These are phyloP conservation scores for Circinella umbellata DNA, from an alignment of 371 early-diverging fungal species.

Conservation along the genomic window DNA sequence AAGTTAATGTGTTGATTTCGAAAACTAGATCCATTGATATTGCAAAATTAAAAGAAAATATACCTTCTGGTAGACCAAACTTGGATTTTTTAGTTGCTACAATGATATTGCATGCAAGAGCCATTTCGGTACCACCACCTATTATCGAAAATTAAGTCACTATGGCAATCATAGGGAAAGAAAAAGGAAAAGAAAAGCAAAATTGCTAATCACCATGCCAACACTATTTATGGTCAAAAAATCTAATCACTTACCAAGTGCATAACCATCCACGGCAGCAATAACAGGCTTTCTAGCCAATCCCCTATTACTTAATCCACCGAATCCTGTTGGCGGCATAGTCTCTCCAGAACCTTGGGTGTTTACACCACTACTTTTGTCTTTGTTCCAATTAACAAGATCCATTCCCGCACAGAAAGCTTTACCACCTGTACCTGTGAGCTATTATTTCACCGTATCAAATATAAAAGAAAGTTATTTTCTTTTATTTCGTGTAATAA, in stretches of 20 bases:
- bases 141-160: too few species aligned
- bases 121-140: constrained; percentile 58
- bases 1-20: too few species aligned
- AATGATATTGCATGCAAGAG: constrained; percentile 50
- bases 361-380: constrained; percentile 13
- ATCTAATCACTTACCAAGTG: constrained; percentile 29
- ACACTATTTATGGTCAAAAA: background rate
- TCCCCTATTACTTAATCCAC: constrained; percentile 48
- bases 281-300: constrained; percentile 51
- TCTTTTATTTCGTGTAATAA: too few species aligned
- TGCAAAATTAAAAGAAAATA: too few species aligned
- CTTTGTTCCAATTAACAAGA: constrained; percentile 40
- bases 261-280: constrained; percentile 58
- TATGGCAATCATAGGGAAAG: too few species aligned
- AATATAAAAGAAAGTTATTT: too few species aligned
- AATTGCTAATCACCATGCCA: too few species aligned
- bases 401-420: constrained; percentile 59
- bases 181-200: too few species aligned
- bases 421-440: constrained; percentile 54
- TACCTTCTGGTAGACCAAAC: constrained; percentile 54
- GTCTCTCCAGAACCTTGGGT: background rate
- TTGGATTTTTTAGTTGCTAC: constrained; percentile 48
- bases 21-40: too few species aligned
- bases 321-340: constrained; percentile 50
- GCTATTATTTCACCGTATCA: constrained; percentile 21